phyloP scores from a whole-genome alignment of 805 yeast genomes.

The Zygotorulaspora sp. region DNA sequence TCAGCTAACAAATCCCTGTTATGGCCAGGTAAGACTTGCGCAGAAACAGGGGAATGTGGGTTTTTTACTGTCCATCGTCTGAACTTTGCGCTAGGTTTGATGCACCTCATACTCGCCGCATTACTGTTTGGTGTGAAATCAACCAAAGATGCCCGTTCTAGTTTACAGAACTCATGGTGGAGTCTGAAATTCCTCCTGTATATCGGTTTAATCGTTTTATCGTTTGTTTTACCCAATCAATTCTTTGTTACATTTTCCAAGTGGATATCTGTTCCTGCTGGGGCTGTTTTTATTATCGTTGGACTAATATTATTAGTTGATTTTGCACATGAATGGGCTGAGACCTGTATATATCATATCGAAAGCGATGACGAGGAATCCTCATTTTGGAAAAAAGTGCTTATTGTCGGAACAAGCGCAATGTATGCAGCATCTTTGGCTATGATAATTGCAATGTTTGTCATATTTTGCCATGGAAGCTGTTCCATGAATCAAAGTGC shows the following conservation, averaged over 20 bases:
- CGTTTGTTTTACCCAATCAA: conserved; percentile 79
- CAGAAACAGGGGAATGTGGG: conserved; percentile 81
- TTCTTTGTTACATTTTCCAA: conserved; percentile 91
- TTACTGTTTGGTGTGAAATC: conserved; percentile 70
- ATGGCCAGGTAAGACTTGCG: conserved; percentile 73
- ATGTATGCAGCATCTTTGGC: conserved; percentile 76
- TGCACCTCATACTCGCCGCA: conserved; percentile 69
- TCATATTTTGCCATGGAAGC: conserved; percentile 73
- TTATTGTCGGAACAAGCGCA: conserved; percentile 79
- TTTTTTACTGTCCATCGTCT: conserved; percentile 92
- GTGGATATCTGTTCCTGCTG: conserved; percentile 76
- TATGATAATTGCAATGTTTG: conserved; percentile 74
- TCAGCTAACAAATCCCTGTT: conserved; percentile 73
- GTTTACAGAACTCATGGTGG: conserved; percentile 93
- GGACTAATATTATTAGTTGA: conserved; percentile 89
- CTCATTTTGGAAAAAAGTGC: conserved; percentile 68
- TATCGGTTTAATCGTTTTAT: conserved; percentile 49
- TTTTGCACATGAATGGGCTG: conserved; percentile 99
- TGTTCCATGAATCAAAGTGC: conserved; percentile 90
- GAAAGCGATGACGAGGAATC: conserved; percentile 67
- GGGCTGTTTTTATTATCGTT: conserved; percentile 79
- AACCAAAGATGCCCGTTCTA: conserved; percentile 70
- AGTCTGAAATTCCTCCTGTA: conserved; percentile 62
- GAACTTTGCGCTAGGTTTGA: conserved; percentile 77
- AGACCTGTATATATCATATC: conserved; percentile 83